A percentile compares a stretch with the other conserved stretches of the same genome.
phyloP scores from a whole-genome alignment of 2,329 filamentous ascomycete genomes.

The Arthrobotrys sphaeroides region DNA sequence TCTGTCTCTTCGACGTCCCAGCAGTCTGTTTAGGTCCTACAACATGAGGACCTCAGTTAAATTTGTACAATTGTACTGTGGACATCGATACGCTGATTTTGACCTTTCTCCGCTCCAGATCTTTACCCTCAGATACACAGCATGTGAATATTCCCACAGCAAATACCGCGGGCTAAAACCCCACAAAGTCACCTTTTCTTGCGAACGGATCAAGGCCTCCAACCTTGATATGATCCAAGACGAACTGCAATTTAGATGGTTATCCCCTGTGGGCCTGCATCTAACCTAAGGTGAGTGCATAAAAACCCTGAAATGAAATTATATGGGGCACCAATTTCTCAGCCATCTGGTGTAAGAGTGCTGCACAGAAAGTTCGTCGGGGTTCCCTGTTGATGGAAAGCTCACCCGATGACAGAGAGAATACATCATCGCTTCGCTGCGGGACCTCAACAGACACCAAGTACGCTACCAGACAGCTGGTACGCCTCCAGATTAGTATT shows the following conservation, averaged over 20 bases:
- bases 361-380: conserved; percentile 44
- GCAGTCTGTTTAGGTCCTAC: conserved; percentile 49
- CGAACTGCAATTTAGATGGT: conserved; percentile 49
- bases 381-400: conserved; percentile 40
- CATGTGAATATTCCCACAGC: too few relatives aligned
- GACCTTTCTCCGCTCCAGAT: neutral
- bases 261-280: conserved; percentile 52
- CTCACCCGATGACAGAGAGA: conserved; percentile 29
- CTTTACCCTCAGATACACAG: neutral
- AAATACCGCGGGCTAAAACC: neutral
- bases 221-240: conserved; percentile 38
- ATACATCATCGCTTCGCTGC: conserved; percentile 46
- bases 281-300: conserved; percentile 51
- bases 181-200: conserved; percentile 28
- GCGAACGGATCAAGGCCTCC: conserved; percentile 30
- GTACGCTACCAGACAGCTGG: conserved; percentile 48
- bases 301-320: conserved; percentile 53
- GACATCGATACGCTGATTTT: conserved; percentile 3
- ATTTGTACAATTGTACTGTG: conserved; percentile 19
- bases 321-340: conserved; percentile 46
- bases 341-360: conserved; percentile 42
- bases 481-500: conserved; percentile 47
- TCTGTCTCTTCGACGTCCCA: conserved; percentile 48
- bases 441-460: conserved; percentile 48
- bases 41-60: conserved; percentile 18